Conservation (phyloP, 176 grass and related monocot genomes). For the Raddia distichophylla region DNA sequence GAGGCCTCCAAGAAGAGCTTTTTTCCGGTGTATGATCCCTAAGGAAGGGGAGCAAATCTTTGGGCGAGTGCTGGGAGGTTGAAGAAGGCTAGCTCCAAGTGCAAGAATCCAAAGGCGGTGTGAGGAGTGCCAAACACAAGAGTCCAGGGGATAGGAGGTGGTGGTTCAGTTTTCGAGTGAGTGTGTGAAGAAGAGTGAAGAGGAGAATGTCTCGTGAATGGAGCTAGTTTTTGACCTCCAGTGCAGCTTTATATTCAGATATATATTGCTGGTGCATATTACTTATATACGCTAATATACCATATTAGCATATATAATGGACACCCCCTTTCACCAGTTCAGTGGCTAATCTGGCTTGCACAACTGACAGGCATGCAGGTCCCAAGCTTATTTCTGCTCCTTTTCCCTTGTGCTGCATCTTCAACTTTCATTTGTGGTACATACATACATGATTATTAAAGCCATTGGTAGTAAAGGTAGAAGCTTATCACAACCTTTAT, state of each 20-base stretch:
- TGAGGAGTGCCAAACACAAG: slow-evolving; percentile 50
- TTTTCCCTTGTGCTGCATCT: neutral
- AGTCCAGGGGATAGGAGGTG: slow-evolving; percentile 36
- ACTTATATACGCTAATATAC: too few relatives aligned
- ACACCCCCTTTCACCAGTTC: neutral
- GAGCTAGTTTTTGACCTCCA: slow-evolving; percentile 21
- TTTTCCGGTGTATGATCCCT: slow-evolving; percentile 43
- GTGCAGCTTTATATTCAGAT: slow-evolving; percentile 30
- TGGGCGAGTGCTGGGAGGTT: slow-evolving; percentile 20
- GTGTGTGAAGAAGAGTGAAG: neutral
- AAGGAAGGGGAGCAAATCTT: slow-evolving; percentile 26
- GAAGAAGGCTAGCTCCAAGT: slow-evolving; percentile 51
- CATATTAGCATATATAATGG: neutral
- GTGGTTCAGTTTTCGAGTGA: slow-evolving; percentile 21
- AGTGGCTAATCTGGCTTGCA: neutral
- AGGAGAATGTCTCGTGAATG: slow-evolving; percentile 29
- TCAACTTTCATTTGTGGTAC: neutral
- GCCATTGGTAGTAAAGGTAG: neutral
- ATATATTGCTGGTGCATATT: slow-evolving; percentile 11
- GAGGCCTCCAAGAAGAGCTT: slow-evolving; percentile 60
- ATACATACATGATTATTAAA: neutral
- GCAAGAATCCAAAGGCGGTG: slow-evolving; percentile 40
- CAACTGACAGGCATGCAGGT: neutral
- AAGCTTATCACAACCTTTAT: neutral
- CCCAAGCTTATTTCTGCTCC: neutral